Evolutionary conservation across 108 stramenopile species (phyloP), one percentile per base, ranked within the genome.

Genomic region (Cyclotella sp.): DNA sequence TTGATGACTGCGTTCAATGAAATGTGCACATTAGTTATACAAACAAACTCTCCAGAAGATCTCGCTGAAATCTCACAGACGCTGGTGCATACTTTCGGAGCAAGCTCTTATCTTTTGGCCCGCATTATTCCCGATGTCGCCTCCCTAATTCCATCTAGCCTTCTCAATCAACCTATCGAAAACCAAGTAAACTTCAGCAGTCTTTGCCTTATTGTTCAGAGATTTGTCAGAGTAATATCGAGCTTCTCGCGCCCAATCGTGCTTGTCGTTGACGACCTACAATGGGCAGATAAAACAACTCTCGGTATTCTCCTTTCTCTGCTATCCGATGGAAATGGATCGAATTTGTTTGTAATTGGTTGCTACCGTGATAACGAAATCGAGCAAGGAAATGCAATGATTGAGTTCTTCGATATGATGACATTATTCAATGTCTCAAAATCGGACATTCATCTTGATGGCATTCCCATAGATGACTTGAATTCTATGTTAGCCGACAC

Each of bases 181-280:
- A 30, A 58, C 5, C 63, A 66, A 68, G 22, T 72, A 12, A 79
- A 72, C 34, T 58, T 68, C 46, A 63, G 51, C 65, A 73, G 66
- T 30, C 49, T 79, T 11, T 79, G 78, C 21, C 59, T 71, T 24
- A 79, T 66, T 40, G 53, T 79, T 12, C 71, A 67, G 47, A 45
- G 58, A n/a, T 79, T 79, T 34, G 66, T 79, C 7, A 59, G 66
- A 68, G 47, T 73, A 9, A 64, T 73, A 13, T 72, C 78, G 10
- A 68, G 72, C 44, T 27, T 27, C 43, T 47, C 51, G 40, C 58
- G 62, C 52, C 72, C 78, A 21, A 65, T 79, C 13, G 34, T 79
- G 41, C 57, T 79, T 15, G 54, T 79, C 51, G 8, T 79, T 46
- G 78, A 79, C 22, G 78, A 79, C 52, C 39, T 68, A 9, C 65